Base-by-base conservation (phyloP, 768 basidiomycete genomes). In the Hericium alpestre region DNA sequence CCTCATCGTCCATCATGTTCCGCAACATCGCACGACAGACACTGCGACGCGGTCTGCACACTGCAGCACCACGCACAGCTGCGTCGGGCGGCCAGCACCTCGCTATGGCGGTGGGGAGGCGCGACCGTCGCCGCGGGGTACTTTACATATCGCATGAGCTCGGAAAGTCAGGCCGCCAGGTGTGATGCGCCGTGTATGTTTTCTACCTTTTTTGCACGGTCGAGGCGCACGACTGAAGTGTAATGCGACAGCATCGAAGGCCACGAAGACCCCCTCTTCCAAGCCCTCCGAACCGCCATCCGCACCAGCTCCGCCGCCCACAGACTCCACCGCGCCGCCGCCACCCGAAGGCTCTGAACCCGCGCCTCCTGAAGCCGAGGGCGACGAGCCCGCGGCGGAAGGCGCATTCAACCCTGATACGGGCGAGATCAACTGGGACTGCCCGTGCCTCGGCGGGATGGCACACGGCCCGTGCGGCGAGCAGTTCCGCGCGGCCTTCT, bases 361-460 rank as follows among this genome's bases (percentile, higher is more conserved):
- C 11, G 54, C 40, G 40, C 61, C 59, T 4, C 50, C 56, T n/a
- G 63, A 62, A 23, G 64, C 41, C 4, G 67, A 61, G 12, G 67
- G 67, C 22, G 70, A 50, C 23, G 56, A 55, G 43, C 67, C 64
- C 58, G 56, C 69, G 51, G 63, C 69, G 25, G 54, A 58, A 37
- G 79, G 79, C 40, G 95, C 96, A 4, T 98, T 81, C 77, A 88
- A 99, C 72, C 94, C 94, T 18, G 93, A 83, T 60, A 99, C 96
- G 1, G 96, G 96, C 47, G 93, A 97, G 79, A 98, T 99, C 66
- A 99, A 99, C 74, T 99, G 96, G 96, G 96, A 97, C 68, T 99
- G 96, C 70, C 93, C 96, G 1, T 98, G 96, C 70, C 82, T 99
- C 8, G 96, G 96, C 37, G 96, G 96, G 52, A 97, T 99, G 96